A percentile compares a stretch with the other conserved stretches of the same genome.
These are phyloP conservation scores for Pterocarpus santalinus DNA, from an alignment of 306 rosid species.

Conservation along the genomic window DNA sequence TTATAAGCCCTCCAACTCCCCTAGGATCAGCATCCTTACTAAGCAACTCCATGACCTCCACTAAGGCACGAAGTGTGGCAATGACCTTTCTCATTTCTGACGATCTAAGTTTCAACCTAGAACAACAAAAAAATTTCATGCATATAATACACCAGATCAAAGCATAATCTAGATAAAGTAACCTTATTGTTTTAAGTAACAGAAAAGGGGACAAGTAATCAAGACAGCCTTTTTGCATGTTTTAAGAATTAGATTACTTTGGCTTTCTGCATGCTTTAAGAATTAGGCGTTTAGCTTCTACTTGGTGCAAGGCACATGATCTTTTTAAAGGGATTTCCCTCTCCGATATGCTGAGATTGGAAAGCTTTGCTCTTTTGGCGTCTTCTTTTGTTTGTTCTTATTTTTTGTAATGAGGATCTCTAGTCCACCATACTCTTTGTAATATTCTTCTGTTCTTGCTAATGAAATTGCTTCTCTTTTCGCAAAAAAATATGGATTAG, in stretches of 20 bases:
- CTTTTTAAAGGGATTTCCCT: too few species aligned
- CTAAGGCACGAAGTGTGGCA: constrained; percentile 83
- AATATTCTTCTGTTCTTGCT: too few species aligned
- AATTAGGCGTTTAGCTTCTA: too few species aligned
- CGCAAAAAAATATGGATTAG: background rate
- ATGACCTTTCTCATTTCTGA: constrained; percentile 75
- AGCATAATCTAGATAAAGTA: constrained; percentile 27
- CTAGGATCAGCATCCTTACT: constrained; percentile 83
- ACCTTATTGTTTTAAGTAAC: constrained; percentile 2
- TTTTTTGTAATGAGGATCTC: too few species aligned
- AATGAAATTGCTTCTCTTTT: too few species aligned
- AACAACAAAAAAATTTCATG: constrained; percentile 45
- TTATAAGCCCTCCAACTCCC: constrained; percentile 83
- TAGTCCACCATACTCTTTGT: too few species aligned
- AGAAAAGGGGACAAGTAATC: constrained; percentile 17
- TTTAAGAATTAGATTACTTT: constrained; percentile 13
- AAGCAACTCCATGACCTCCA: constrained; percentile 94
- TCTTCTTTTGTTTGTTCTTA: too few species aligned
- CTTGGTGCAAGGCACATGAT: too few species aligned
- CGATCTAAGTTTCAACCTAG: constrained; percentile 63
- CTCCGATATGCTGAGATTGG: too few species aligned
- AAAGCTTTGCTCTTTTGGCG: too few species aligned
- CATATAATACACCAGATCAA: constrained; percentile 23
- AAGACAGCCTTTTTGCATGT: constrained; percentile 25
- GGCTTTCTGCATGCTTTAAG: too few species aligned